Base-by-base conservation (phyloP, 1,139 yeast species). In the Tardiomyces digboiensis region DNA sequence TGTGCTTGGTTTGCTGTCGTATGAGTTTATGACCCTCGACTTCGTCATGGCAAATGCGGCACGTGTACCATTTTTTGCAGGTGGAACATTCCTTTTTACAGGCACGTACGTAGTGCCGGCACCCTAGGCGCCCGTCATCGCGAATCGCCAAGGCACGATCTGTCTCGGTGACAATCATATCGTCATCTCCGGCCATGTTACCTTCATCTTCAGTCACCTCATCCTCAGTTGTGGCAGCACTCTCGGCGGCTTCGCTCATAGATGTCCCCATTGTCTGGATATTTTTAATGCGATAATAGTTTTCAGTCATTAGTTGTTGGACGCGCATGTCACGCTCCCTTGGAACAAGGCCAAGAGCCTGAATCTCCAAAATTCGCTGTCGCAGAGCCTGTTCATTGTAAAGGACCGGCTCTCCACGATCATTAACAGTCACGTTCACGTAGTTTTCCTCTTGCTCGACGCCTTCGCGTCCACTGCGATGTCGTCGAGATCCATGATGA, bases 31-130 rank as follows among this genome's bases (percentile, higher is more conserved):
- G 97, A 23, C 65, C 58, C n/a, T 66, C 58, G 1, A 39, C 44
- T 21, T 70, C 76, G 62, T 88, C 96, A 61, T 88, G 97, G 58
- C 97, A 88, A 54, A 85, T 76, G 14, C 95, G 74, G 62, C 97
- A 88, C 1, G 87, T 67, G 54, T 70, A 80, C 93, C 95, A 89
- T 55, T 72, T 71, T 39, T 66, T 64, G 59, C 97, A 88, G 1
- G 73, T 71, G 7, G 84, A 74, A 59, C 97, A 88, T 58, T 86
- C 93, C 44, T 85, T 63, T 59, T 88, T 87, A 64, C 95, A 87
- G 50, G 82, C 82, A 22, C 94, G 70, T 57, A 79, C 84, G 63
- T 89, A 89, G 63, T 89, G 97, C 20, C 66, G 66, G 60, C 97
- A 89, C 2, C 97, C 97, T 26, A 81, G 60, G 2, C 75, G 67